Base-by-base conservation (phyloP, 345 rosid species). In the Raphanus sativus region DNA sequence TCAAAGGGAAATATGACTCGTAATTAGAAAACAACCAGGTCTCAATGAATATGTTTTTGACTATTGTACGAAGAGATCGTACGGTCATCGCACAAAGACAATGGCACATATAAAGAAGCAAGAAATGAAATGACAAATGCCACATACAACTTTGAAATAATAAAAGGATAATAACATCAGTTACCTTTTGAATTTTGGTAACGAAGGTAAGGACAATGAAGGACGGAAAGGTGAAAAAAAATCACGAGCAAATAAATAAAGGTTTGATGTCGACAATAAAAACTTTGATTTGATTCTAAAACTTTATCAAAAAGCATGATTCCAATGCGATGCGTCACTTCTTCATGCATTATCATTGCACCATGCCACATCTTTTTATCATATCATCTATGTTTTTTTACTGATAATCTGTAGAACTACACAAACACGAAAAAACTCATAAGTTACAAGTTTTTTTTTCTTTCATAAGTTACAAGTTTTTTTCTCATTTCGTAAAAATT, bases 201-300 rank as follows among this genome's bases (percentile, higher is more conserved):
- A 60, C 59, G 17, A 78, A 34, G 68, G 28, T 6, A 66, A 73
- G 45, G 74, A 67, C 73, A 60, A 50, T 36, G 72, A 64, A 77
- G 67, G 55, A 77, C 81, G 81, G 73, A 78, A 73, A 78, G 64
- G 69, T 28, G 8, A 66, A 25, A 24, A 24, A 71, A 67, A 73
- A 67, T 67, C 77, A 73, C 65, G 50, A 73, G 72, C 69, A 73
- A 42, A 66, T 66, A 67, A 72, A 78, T 72, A 78, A 73, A 78
- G 48, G 8, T 78, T 60, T 60, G 55, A 50, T 50, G 55, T n/a
- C 55, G 55, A 50, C 55, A 50, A 50, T 4, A 45, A 48, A 50
- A 50, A 50, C 8, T 50, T 50, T 50, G 77, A 78, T 78, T 78
- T 78, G 45, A 66, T 78, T 45, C 59, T 45, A 48, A 10, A 59